Evolutionary conservation across 1,284 basidiomycete genomes (phyloP).

Genomic region (Ustilago trichophora): DNA sequence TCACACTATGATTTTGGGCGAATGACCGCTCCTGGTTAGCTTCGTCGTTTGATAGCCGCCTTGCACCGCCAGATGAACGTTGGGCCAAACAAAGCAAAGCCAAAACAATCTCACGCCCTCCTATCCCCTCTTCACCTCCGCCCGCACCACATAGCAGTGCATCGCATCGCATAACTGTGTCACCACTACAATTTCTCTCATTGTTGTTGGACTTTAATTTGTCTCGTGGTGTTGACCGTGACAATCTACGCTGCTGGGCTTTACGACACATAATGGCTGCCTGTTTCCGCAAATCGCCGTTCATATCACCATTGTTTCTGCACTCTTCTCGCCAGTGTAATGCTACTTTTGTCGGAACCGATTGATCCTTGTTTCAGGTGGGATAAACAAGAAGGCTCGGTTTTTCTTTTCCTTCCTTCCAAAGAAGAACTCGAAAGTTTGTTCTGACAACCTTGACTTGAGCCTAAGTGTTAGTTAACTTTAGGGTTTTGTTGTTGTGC

Average conservation of each 20-base stretch:
- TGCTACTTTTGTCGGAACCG: too few species aligned
- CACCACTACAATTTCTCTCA: neutral
- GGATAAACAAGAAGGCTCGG: too few species aligned
- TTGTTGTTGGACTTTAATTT: neutral
- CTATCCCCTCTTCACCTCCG: neutral
- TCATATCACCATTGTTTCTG: neutral
- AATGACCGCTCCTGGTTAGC: too few species aligned
- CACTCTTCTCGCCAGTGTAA: too few species aligned
- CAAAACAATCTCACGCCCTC: too few species aligned
- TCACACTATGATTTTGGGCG: too few species aligned
- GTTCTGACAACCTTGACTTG: too few species aligned
- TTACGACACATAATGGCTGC: neutral
- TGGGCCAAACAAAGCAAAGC: neutral
- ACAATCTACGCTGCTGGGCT: constrained; percentile 11
- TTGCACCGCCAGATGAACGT: too few species aligned
- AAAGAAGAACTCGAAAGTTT: neutral
- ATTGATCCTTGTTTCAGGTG: too few species aligned
- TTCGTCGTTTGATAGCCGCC: too few species aligned
- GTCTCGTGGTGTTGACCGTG: neutral
- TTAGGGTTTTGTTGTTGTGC: too few species aligned
- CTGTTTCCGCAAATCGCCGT: neutral
- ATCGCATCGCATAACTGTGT: constrained; percentile 18
- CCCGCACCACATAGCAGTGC: constrained; percentile 16
- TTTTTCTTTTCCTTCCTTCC: neutral
- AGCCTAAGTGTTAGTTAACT: too few species aligned